Base-by-base conservation (phyloP, 345 rosid genomes). In the Crucihimalaya himalaica region DNA sequence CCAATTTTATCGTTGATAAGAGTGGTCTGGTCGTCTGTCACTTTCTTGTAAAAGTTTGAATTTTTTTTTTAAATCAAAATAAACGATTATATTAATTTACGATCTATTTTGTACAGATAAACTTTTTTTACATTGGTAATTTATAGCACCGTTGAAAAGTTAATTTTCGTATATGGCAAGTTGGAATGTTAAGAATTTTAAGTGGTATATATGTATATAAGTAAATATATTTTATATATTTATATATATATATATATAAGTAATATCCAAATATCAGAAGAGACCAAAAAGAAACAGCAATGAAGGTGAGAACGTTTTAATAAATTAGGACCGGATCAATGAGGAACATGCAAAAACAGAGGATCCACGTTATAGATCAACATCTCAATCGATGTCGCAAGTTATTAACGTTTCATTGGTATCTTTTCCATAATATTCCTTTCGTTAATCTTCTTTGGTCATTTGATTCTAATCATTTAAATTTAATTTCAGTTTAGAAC, bases 311-410 rank as follows among this genome's bases (percentile, higher is more conserved):
- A 54, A 53, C 13, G 28, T 68, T 63, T 43, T 8, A 40, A 58
- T 20, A 48, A 37, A 43, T 34, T 29, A 54, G 6, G 58, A 70
- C 35, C 43, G 42, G 57, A 70, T 34, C 59, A 76, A 34, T 62
- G 58, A 52, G 64, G 70, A 76, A 61, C 74, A 76, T 76, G 70
- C 79, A 62, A 76, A 68, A 52, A 54, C 70, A 68, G 79, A 45
- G 70, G 45, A 63, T 53, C 75, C 75, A 76, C 70, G 74, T 62
- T 75, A 68, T 68, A 53, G 32, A 31, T 48, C 69, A 74, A 34
- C 79, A 32, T 68, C 67, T 48, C 67, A 56, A 0, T 14, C 35
- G 8, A 35, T 29, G 43, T 45, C 42, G 8, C 19, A 25, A 68
- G 48, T 51, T 75, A 59, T 31, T 68, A 75, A 75, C 74, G 70